A percentile compares a stretch with the other conserved stretches of the same genome.
These are phyloP conservation scores for Tetracladium marchalianum DNA, from an alignment of 495 filamentous ascomycete genomes.

Conservation along the genomic window DNA sequence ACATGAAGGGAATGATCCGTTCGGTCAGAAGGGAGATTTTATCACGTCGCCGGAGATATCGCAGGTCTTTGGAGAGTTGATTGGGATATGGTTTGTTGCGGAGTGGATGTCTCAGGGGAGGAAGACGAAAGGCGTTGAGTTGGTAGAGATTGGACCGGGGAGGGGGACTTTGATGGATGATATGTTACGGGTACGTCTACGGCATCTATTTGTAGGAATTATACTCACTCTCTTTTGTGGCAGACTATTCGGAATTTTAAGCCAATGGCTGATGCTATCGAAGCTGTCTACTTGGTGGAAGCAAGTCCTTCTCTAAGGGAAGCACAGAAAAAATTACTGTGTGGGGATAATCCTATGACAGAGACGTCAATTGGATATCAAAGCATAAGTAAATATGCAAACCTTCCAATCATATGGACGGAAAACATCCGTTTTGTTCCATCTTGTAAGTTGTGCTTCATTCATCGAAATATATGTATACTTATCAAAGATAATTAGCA, in stretches of 20 bases:
- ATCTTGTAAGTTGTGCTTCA: slow-evolving; percentile 35
- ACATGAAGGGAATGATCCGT: slow-evolving; percentile 61
- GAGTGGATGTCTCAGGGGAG: slow-evolving; percentile 92
- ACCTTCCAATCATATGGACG: slow-evolving; percentile 73
- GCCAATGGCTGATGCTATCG: slow-evolving; percentile 62
- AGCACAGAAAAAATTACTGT: slow-evolving; percentile 74
- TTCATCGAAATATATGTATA: slow-evolving; percentile 11
- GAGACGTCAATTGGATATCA: slow-evolving; percentile 66
- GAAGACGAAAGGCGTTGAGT: slow-evolving; percentile 54
- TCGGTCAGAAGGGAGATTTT: slow-evolving; percentile 86
- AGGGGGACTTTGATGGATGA: slow-evolving; percentile 97
- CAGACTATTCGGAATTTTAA: slow-evolving; percentile 82
- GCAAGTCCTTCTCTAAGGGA: slow-evolving; percentile 66
- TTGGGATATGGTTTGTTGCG: slow-evolving; percentile 87
- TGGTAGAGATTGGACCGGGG: slow-evolving; percentile 91
- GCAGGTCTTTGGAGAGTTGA: slow-evolving; percentile 88
- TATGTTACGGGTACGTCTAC: slow-evolving; percentile 64
- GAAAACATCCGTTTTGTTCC: slow-evolving; percentile 81
- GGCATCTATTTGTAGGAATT: neutral
- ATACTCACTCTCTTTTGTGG: slow-evolving; percentile 3
- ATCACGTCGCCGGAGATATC: slow-evolving; percentile 96
- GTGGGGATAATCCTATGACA: slow-evolving; percentile 58
- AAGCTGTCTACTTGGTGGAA: slow-evolving; percentile 84
- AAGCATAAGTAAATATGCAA: slow-evolving; percentile 64
- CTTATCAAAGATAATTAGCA: neutral